Percentiles rank a stretch among this genome's conserved stretches.
Conservation (phyloP, 805 yeast genomes). For the Pichia thaimueangensis region DNA sequence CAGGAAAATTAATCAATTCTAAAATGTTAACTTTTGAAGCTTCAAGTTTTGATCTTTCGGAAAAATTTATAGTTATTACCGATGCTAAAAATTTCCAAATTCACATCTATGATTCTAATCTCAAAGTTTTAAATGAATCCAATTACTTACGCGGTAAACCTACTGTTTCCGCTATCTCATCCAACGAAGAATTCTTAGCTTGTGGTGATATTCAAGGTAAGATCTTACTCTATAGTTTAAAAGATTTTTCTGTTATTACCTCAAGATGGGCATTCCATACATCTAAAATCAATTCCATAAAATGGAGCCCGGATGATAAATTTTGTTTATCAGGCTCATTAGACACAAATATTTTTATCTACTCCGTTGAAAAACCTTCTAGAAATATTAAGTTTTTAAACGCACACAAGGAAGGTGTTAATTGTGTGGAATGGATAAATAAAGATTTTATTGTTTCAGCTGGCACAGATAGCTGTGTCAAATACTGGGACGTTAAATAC, state of each 20-base stretch:
- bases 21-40: slow-evolving; percentile 34
- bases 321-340: slow-evolving; percentile 73
- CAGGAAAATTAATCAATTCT: slow-evolving; percentile 27
- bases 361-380: slow-evolving; percentile 72
- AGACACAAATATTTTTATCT: slow-evolving; percentile 75
- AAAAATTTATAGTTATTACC: slow-evolving; percentile 44
- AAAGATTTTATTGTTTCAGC: slow-evolving; percentile 51
- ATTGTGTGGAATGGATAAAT: slow-evolving; percentile 60
- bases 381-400: slow-evolving; percentile 67
- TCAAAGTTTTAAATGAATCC: slow-evolving; percentile 19
- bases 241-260: slow-evolving; percentile 54
- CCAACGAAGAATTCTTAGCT: slow-evolving; percentile 62
- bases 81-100: slow-evolving; percentile 35
- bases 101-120: slow-evolving; percentile 30
- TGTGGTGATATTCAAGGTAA: slow-evolving; percentile 87
- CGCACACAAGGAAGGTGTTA: slow-evolving; percentile 87
- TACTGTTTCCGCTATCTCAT: slow-evolving; percentile 60
- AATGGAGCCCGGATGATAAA: slow-evolving; percentile 74
- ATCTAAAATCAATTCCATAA: slow-evolving; percentile 66
- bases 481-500: slow-evolving; percentile 52
- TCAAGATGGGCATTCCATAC: slow-evolving; percentile 96
- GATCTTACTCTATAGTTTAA: slow-evolving; percentile 60
- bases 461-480: slow-evolving; percentile 79
- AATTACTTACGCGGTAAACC: slow-evolving; percentile 56
- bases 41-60: slow-evolving; percentile 41